Conservation (phyloP, 345 rosid species). For the Brassica napus region DNA sequence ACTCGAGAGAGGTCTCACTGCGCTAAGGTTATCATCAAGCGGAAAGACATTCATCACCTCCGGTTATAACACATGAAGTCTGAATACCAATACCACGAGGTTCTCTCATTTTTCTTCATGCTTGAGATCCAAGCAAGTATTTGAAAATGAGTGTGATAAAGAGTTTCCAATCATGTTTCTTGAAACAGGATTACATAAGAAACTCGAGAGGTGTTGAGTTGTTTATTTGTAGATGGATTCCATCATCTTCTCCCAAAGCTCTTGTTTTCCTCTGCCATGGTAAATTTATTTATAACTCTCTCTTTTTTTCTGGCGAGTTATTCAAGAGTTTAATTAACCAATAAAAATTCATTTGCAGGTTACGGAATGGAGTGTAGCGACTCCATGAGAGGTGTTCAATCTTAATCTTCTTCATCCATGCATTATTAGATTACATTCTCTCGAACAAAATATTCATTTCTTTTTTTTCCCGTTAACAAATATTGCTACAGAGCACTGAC, state of each 20-base stretch:
- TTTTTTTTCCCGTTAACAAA: not conserved
- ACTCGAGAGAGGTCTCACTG: not conserved
- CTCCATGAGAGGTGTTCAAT: conserved; percentile 88
- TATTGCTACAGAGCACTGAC: not conserved
- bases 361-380: conserved; percentile 97
- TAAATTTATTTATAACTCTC: not conserved
- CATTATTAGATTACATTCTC: not conserved
- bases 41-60: not conserved
- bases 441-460: not conserved
- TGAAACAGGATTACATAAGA: conserved; percentile 59
- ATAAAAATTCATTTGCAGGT: conserved; percentile 48
- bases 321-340: not conserved
- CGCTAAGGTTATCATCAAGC: not conserved
- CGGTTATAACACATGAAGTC: conserved; percentile 15
- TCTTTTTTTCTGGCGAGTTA: not conserved
- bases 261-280: conserved; percentile 98
- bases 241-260: conserved; percentile 66
- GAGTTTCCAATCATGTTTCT: not conserved
- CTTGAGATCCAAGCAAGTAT: not conserved
- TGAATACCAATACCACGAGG: conserved; percentile 34
- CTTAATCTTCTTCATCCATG: not conserved
- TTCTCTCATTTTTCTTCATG: not conserved
- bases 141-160: conserved; percentile 2
- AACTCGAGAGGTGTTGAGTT: conserved; percentile 81
- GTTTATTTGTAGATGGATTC: conserved; percentile 89